phyloP scores from a whole-genome alignment of 2,329 filamentous ascomycete species.

The Aureobasidium subglaciale region DNA sequence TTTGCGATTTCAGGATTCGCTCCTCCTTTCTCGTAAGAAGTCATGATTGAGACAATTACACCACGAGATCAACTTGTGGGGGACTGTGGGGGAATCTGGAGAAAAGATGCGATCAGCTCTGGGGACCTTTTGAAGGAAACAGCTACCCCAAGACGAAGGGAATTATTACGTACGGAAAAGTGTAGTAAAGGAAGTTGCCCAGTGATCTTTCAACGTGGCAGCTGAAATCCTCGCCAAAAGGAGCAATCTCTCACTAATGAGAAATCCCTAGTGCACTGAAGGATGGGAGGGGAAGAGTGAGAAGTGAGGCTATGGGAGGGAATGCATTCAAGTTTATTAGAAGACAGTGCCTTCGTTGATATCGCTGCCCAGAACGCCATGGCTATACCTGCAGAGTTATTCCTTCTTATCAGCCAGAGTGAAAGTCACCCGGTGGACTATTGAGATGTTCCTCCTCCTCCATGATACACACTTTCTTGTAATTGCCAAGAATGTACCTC shows the following conservation, averaged over 20 bases:
- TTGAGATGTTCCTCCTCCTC: neutral
- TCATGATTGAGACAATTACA: neutral
- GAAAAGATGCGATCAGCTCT: constrained; percentile 6
- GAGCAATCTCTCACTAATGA: constrained; percentile 14
- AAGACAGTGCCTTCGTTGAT: neutral
- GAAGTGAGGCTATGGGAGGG: neutral
- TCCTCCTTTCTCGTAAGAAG: constrained; percentile 3
- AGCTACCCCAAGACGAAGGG: neutral
- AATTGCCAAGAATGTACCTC: neutral
- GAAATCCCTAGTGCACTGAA: neutral
- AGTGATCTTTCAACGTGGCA: constrained; percentile 1
- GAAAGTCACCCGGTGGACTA: neutral
- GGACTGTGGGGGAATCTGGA: constrained; percentile 12
- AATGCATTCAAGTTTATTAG: neutral
- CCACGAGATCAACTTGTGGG: constrained; percentile 1
- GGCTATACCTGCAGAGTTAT: neutral
- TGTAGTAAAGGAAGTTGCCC: neutral
- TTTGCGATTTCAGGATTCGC: constrained; percentile 13
- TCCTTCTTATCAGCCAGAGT: constrained; percentile 1
- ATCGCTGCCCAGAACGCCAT: constrained; percentile 9
- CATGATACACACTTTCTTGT: neutral
- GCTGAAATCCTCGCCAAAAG: neutral
- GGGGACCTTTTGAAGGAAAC: constrained; percentile 3
- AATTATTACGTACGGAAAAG: constrained; percentile 6
- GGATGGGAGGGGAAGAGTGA: neutral